A percentile compares a stretch with the other conserved stretches of the same genome.
phyloP scores from a whole-genome alignment of 2,329 filamentous ascomycete species.

The Arthrobotrys entomopaga region DNA sequence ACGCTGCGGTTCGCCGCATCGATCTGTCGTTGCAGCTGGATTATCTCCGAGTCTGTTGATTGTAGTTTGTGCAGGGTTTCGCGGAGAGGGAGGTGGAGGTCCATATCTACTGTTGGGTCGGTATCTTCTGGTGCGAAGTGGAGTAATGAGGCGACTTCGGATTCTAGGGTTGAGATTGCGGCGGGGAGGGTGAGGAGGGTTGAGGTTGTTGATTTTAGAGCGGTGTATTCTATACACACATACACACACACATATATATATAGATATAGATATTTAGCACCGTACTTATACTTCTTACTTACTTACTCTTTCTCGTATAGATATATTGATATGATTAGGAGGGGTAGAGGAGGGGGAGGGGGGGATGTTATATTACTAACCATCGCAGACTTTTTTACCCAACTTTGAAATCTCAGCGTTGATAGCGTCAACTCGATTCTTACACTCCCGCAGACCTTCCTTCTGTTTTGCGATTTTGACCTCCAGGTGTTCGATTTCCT shows the following conservation, averaged over 20 bases:
- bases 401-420: conserved; percentile 62
- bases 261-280: too few relatives aligned
- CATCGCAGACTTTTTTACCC: conserved; percentile 68
- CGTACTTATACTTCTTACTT: too few relatives aligned
- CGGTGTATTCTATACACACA: conserved; percentile 62
- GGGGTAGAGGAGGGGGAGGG: neutral
- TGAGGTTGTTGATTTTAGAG: conserved; percentile 62
- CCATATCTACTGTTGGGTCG: conserved; percentile 62
- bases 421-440: conserved; percentile 52
- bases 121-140: conserved; percentile 60
- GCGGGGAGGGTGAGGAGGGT: conserved; percentile 65
- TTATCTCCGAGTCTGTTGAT: conserved; percentile 66
- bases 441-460: conserved; percentile 72
- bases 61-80: conserved; percentile 69
- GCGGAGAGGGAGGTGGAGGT: conserved; percentile 69
- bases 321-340: conserved; percentile 9
- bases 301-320: too few relatives aligned
- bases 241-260: conserved; percentile 62
- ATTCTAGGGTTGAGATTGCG: conserved; percentile 66
- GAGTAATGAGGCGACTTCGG: conserved; percentile 65
- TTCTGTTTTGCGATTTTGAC: conserved; percentile 79
- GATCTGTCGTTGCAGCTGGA: conserved; percentile 72
- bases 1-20: conserved; percentile 72
- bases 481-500: conserved; percentile 79
- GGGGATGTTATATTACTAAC: conserved; percentile 4